Evolutionary conservation across 768 basidiomycete genomes (phyloP), one percentile per base, ranked within the genome.

Genomic region (Boletus huronensis): DNA sequence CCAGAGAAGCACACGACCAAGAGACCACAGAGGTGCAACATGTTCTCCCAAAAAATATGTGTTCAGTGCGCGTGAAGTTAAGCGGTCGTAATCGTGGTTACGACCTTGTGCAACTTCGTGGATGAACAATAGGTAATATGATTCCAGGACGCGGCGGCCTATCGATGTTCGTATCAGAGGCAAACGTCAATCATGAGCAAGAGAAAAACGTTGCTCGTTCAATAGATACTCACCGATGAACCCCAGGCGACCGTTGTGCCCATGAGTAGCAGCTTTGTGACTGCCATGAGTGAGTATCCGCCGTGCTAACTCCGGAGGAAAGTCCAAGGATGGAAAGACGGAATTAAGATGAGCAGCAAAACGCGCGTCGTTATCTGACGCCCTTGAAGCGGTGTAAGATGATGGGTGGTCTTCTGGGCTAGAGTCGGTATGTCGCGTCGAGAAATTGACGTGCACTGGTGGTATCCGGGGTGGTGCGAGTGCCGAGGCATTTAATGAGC

Each of bases 241-340:
- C 39, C 79, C 75, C 42, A 88, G 72, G 10, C 82, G 82, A 43
- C 79, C 82, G 61, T 92, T 92, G 66, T 91, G 88, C 2, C 90
- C 88, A 48, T 77, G 69, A 45, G 67, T 58, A 28, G 88, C 85
- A 51, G 81, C 75, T 44, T 76, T 80, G 70, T 90, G 90, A 70
- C 88, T 90, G 7, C 78, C 77, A 65, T 93, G 91, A 3, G 91
- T 93, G 58, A 93, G 73, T 57, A 90, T 77, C 54, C 90, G 82
- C 58, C 77, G 77, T 8, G 88, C 86, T 43, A 91, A 75, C 58
- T 88, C 85, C 5, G 77, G 75, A 13, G 87, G 82, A 68, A 93
- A 93, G 46, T 80, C 72, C 45, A 93, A 74, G 14, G 85, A 80
- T 5, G 79, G 70, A 60, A 90, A 90, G 49, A 88, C 72, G 32